Evolutionary conservation across 1,139 yeast genomes (phyloP), one percentile per base, ranked within the genome.

Genomic region (Pichia sp.): DNA sequence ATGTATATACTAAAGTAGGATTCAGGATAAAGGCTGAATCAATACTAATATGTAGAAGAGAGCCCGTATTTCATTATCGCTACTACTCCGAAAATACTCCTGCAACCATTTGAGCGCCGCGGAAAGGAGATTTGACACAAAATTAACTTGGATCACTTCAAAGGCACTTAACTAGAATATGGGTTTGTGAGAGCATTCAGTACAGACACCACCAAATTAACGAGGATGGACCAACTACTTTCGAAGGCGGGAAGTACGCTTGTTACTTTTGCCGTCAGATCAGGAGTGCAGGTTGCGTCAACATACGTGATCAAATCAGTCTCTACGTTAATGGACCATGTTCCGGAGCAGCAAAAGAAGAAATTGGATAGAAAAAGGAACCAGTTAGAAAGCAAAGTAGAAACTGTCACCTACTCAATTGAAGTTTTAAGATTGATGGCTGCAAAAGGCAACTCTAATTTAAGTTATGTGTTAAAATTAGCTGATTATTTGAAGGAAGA

Each of bases 281-380:
- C 93, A 1, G 90, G 95, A 0, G 81, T 87, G 30, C 82, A 90
- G 0, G 64, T 87, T 38, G 95, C 95, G 0, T 82, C 92, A 0
- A 84, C 87, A 0, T 87, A 82, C 70, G 93, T 93, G 19, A 77
- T 87, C 52, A 83, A 81, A 59, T 82, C 88, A 0, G 80, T 87
- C 16, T 70, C 82, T 16, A 78, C 76, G 52, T 78, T 85, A 59
- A 72, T 86, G 51, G 84, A 80, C 41, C 76, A 78, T 57, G 77
- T 86, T 30, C 93, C 93, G 0, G 80, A 75, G 45, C 73, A 75
- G 26, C 86, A 84, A 57, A 77, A 79, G 59, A 65, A 64, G 3
- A 70, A 75, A 38, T 69, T 86, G 38, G 75, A 75, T 51, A 62
- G 67, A 11, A 68, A 76, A 49, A 71, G 76, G 61, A 69, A 72